phyloP scores from a whole-genome alignment of 1,139 yeast species.

The Blastobotrys malaysiensis region DNA sequence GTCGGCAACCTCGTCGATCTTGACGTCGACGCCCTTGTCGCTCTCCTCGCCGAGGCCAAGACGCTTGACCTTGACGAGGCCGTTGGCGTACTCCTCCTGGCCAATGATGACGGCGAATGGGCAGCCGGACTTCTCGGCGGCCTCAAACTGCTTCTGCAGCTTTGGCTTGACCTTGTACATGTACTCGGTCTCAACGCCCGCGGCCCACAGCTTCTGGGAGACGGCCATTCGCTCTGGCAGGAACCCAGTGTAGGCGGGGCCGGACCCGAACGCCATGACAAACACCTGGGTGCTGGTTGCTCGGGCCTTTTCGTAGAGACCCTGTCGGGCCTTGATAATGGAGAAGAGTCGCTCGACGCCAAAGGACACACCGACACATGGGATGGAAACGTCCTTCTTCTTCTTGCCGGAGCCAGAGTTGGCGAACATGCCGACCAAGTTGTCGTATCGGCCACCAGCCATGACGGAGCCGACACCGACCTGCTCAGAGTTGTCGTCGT shows the following conservation, averaged over 20 bases:
- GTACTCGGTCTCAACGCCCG: slow-evolving; percentile 86
- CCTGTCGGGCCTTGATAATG: slow-evolving; percentile 67
- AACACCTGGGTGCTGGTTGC: slow-evolving; percentile 87
- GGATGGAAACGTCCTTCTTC: slow-evolving; percentile 72
- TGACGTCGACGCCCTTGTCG: slow-evolving; percentile 79
- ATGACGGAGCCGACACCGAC: slow-evolving; percentile 98
- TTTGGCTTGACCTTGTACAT: slow-evolving; percentile 89
- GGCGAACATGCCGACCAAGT: slow-evolving; percentile 94
- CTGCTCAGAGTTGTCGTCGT: slow-evolving; percentile 91
- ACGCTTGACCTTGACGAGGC: slow-evolving; percentile 76
- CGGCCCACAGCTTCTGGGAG: slow-evolving; percentile 76
- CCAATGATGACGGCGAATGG: slow-evolving; percentile 89
- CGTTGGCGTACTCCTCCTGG: slow-evolving; percentile 82
- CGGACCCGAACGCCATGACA: slow-evolving; percentile 98
- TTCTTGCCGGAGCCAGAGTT: slow-evolving; percentile 51
- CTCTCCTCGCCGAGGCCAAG: slow-evolving; percentile 85
- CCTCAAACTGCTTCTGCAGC: slow-evolving; percentile 92
- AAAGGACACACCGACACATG: slow-evolving; percentile 95
- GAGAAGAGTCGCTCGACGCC: slow-evolving; percentile 96
- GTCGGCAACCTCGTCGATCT: slow-evolving; percentile 51
- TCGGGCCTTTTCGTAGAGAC: slow-evolving; percentile 55
- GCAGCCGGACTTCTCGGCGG: slow-evolving; percentile 93
- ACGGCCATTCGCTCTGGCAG: slow-evolving; percentile 85
- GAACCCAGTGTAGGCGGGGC: slow-evolving; percentile 91
- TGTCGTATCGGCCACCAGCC: slow-evolving; percentile 98